Base-by-base conservation (phyloP, 495 filamentous ascomycete species). In the Penicillium samsonianum region DNA sequence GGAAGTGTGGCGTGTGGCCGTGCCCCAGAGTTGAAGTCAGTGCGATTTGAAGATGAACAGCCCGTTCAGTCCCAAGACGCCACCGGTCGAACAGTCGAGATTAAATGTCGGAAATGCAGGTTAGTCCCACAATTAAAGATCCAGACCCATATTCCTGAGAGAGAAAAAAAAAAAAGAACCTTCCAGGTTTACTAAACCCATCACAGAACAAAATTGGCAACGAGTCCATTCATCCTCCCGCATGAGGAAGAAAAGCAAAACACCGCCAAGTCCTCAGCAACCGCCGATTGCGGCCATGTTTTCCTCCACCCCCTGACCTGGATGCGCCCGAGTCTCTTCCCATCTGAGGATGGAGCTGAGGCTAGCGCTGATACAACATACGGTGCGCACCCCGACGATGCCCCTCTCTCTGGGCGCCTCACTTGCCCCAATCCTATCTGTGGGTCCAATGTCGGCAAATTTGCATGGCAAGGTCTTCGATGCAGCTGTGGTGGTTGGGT, bases 401-500 rank as follows among this genome's bases (percentile, higher is more conserved):
- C 89, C 25, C 84, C 86, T 40, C 75, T 97, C 17, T 87, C 90
- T 11, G 92, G 92, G 9, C 85, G 91, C 26, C 71, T 98, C 40
- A 86, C 86, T 40, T 97, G 93, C 67, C 91, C 93, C 26, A 88
- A 87, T 61, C 33, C 65, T 0, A 89, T 87, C 61, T 97, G 94
- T 66, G 76, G 72, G 14, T 83, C 87, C 19, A 90, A 91, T 46
- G 84, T 98, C 22, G 94, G 95, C 41, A 87, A 92, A 59, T 97
- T 96, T 64, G 89, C 92, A 28, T 98, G 95, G 93, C 89, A 95
- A 67, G 94, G 95, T 53, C 84, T 97, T 77, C 87, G 84, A 71
- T 98, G 94, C 75, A 96, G 87, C 61, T 98, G 94, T 71, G 85
- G 87, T 37, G 82, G 88, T 31, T 96, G 95, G 92, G 79, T 96